Conservation (phyloP, 257 asterid species). For the Osmanthus fragrans region DNA sequence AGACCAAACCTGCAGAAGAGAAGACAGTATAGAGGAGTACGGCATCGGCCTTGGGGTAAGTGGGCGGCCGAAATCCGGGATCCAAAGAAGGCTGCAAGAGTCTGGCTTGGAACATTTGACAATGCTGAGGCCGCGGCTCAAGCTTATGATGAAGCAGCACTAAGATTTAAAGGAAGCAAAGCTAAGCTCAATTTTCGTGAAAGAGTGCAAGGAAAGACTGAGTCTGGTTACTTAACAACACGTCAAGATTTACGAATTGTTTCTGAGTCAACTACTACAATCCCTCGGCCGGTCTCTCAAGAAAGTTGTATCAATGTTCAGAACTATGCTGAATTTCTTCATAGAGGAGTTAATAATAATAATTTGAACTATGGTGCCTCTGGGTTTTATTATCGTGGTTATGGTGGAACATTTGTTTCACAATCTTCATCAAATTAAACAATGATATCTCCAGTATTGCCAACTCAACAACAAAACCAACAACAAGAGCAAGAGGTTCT, state of each 20-base stretch:
- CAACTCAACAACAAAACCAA: slow-evolving; percentile 22
- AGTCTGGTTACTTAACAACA: slow-evolving; percentile 34
- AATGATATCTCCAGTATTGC: neutral
- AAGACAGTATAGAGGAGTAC: slow-evolving; percentile 76
- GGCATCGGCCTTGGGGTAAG: slow-evolving; percentile 91
- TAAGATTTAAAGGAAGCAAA: slow-evolving; percentile 77
- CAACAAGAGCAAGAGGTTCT: slow-evolving; percentile 28
- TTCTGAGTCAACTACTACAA: neutral
- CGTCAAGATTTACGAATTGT: slow-evolving; percentile 9
- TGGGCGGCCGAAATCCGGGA: slow-evolving; percentile 91
- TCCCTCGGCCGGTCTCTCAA: slow-evolving; percentile 2
- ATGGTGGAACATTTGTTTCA: slow-evolving; percentile 29
- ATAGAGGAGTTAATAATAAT: neutral
- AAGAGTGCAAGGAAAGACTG: slow-evolving; percentile 54
- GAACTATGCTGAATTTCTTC: slow-evolving; percentile 40
- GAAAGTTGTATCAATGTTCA: slow-evolving; percentile 23
- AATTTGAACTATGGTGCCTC: slow-evolving; percentile 18
- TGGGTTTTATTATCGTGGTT: slow-evolving; percentile 5
- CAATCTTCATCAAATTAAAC: slow-evolving; percentile 32
- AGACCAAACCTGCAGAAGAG: slow-evolving; percentile 31
- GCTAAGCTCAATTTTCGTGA: slow-evolving; percentile 90
- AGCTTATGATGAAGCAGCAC: slow-evolving; percentile 84
- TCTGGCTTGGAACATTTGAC: slow-evolving; percentile 82
- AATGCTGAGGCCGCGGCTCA: slow-evolving; percentile 74
- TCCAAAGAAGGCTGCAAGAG: slow-evolving; percentile 79